Evolutionary conservation across 2,329 filamentous ascomycete species (phyloP), one percentile per base, ranked within the genome.

Genomic region (Aspergillus uvarum): DNA sequence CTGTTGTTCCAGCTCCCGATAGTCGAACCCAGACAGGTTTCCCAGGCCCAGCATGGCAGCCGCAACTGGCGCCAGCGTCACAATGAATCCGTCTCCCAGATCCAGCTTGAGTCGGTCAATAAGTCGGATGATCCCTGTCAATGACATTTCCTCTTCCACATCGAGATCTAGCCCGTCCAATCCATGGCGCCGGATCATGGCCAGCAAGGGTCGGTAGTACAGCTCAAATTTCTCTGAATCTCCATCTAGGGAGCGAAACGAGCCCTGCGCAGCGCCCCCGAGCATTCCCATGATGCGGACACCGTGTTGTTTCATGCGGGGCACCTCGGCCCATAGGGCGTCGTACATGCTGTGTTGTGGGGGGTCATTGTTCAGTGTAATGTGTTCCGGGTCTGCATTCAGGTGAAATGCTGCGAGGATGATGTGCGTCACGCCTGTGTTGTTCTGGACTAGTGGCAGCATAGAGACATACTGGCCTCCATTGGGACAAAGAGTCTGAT

Each of bases 381-480:
- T 83, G 60, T 86, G 81, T 8, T 81, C 81, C 1, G 90, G 86
- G 5, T 83, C 81, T 38, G 80, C 80, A 74, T 95, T 93, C 67
- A 97, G 79, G 76, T 97, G 93, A 61, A 97, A 86, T 12, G 93
- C 92, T 5, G 91, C 91, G 52, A 97, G 78, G 67, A 96, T 93
- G 61, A 96, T 82, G 77, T 97, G 93, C 0, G 93, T 96, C 53
- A 87, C 77, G 8, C 85, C 84, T 5, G 85, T 87, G 63, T 82
- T 79, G 62, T 85, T 80, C 47, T 80, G 80, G 56, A 87, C 72
- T 47, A 89, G 78, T 0, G 87, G 87, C 0, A 88, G 79, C 63
- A 89, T 78, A 5, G 86, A 87, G 62, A 88, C 81, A 64, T 84
- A 83, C 32, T 81, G 79, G 60, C 76, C 76, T 61, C 82, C 76